Base-by-base conservation (phyloP, 2,329 filamentous ascomycete species). In the Metarhizium rileyi region DNA sequence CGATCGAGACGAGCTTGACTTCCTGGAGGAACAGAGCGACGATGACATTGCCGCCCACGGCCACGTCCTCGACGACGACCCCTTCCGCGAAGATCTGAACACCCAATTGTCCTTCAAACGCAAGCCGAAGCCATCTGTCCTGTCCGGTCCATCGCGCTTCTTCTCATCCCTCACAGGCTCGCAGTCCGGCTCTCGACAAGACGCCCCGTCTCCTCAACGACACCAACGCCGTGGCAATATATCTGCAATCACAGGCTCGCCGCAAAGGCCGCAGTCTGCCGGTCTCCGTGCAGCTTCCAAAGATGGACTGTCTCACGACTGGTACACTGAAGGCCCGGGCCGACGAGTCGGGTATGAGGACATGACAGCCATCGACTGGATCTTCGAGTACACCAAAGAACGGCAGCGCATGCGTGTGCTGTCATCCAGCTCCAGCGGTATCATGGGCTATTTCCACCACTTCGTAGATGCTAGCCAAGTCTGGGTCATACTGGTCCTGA, bases 311-410 rank as follows among this genome's bases (percentile, higher is more conserved):
- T 67, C 75, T 4, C 65, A 76, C 43, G 91, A 97, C 66, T 97
- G 91, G 91, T 87, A 94, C 63, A 77, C 85, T 44, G 91, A 96
- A 66, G 90, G 89, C 1, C 90, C 88, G 0, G 90, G 90, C 1
- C 81, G 89, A 48, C 81, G 93, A 61, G 90, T 96, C 35, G 91
- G 87, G 49, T 98, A 98, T 70, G 91, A 96, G 62, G 87, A 98
- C 69, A 75, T 96, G 65, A 96, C 91, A 16, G 91, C 93, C 51
- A 98, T 98, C 65, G 93, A 98, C 71, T 98, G 93, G 93, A 97
- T 97, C 63, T 97, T 95, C 60, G 93, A 98, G 67, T 95, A 97
- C 63, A 93, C 87, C 47, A 96, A 96, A 66, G 93, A 98, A 70
- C 81, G 93, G 20, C 89, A 95, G 66, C 81, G 93, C 23, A 71